Evolutionary conservation across 2,329 filamentous ascomycete species (phyloP).

Genomic region (Nemania sp.): DNA sequence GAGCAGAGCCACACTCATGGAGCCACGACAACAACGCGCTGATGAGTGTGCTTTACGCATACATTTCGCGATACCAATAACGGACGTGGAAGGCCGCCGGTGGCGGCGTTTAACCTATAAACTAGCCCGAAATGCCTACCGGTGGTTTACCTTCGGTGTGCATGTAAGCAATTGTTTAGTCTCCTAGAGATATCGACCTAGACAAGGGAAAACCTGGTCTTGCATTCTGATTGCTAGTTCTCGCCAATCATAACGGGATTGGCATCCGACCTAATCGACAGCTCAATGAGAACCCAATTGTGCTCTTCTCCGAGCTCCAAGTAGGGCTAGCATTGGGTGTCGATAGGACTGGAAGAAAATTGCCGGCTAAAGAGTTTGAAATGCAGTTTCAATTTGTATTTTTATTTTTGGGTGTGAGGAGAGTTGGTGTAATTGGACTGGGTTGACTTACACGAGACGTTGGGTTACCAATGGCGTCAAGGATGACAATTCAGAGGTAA

Average conservation of each 20-base stretch:
- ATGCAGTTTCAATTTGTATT: slow-evolving; percentile 24
- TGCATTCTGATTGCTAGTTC: slow-evolving; percentile 1
- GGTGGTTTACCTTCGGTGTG: slow-evolving; percentile 34
- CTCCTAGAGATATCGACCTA: slow-evolving; percentile 6
- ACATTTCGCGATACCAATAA: slow-evolving; percentile 9
- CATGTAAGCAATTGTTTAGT: slow-evolving; percentile 11
- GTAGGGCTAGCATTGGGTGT: slow-evolving; percentile 31
- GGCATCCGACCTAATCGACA: slow-evolving; percentile 19
- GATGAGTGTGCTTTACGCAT: slow-evolving; percentile 20
- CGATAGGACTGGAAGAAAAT: slow-evolving; percentile 26
- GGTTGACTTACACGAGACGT: slow-evolving; percentile 13
- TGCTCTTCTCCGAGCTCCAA: slow-evolving; percentile 21
- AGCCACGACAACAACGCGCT: slow-evolving; percentile 14
- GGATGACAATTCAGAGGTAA: slow-evolving; percentile 12
- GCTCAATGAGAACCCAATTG: slow-evolving; percentile 19
- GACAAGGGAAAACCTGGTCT: slow-evolving; percentile 3
- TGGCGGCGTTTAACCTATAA: slow-evolving; percentile 23
- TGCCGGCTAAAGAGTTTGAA: neutral
- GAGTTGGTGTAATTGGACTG: slow-evolving; percentile 24
- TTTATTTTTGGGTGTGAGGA: slow-evolving; percentile 21
- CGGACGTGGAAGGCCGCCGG: slow-evolving; percentile 10
- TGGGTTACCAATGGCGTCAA: slow-evolving; percentile 19
- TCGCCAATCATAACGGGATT: slow-evolving; percentile 13
- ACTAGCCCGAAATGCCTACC: slow-evolving; percentile 27
- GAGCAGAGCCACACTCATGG: slow-evolving; percentile 38